These are phyloP conservation scores for Megacollybia marginata DNA, from an alignment of 768 basidiomycete species.

Conservation along the genomic window DNA sequence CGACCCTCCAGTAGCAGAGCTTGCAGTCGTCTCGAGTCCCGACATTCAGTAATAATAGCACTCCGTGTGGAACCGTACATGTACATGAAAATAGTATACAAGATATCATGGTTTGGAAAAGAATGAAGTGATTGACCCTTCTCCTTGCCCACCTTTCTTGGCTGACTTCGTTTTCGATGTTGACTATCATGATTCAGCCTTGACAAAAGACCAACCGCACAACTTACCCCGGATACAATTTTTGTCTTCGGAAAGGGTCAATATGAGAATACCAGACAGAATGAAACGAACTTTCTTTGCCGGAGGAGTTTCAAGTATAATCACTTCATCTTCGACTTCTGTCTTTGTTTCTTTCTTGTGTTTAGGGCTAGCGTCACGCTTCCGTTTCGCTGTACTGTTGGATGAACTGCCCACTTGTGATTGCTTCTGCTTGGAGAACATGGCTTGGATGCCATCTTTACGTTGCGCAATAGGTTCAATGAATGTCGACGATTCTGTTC, in stretches of 20 bases:
- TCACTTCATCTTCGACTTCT: neutral
- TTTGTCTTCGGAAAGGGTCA: neutral
- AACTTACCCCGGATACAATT: too few species aligned
- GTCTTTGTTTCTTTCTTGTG: neutral
- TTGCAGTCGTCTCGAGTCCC: too few species aligned
- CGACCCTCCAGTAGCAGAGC: too few species aligned
- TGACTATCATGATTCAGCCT: too few species aligned
- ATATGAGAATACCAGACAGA: too few species aligned
- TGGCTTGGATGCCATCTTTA: constrained; percentile 80
- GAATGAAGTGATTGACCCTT: too few species aligned
- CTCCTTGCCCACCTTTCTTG: constrained; percentile 2
- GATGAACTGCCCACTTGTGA: constrained; percentile 6
- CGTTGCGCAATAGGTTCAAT: constrained; percentile 73
- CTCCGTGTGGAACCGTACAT: too few species aligned
- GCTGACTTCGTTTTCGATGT: neutral
- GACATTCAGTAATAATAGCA: too few species aligned
- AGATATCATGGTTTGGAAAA: too few species aligned
- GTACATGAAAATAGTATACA: too few species aligned
- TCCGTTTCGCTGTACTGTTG: constrained; percentile 16
- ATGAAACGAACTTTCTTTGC: neutral
- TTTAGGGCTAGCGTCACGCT: constrained; percentile 14
- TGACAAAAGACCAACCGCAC: too few species aligned
- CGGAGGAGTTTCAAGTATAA: constrained; percentile 3
- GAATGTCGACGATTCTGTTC: constrained; percentile 73
- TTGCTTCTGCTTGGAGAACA: constrained; percentile 64